Evolutionary conservation across 2,329 filamentous ascomycete species (phyloP).

Genomic region (Allantophomopsis cytisporea): DNA sequence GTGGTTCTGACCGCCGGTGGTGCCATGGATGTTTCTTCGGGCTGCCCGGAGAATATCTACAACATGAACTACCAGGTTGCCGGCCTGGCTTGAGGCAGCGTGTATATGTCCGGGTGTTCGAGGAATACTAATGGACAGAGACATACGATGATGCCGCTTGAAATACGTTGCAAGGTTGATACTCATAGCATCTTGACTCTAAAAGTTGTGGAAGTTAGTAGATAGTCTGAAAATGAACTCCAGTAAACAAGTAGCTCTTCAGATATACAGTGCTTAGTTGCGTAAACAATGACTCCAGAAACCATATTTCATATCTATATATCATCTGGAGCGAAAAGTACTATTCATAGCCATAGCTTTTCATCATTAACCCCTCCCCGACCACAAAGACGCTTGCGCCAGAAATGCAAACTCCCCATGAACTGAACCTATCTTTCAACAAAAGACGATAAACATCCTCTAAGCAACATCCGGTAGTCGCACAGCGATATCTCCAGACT

Average conservation of each 20-base stretch:
- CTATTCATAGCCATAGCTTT: conserved; percentile 5
- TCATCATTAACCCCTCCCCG: neutral
- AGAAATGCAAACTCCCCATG: neutral
- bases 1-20: neutral
- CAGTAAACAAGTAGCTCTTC: too few relatives aligned
- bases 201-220: too few relatives aligned
- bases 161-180: too few relatives aligned
- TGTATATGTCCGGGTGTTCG: too few relatives aligned
- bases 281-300: conserved; percentile 57
- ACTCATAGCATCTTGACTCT: too few relatives aligned
- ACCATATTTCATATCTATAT: conserved; percentile 46
- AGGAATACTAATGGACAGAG: too few relatives aligned
- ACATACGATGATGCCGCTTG: too few relatives aligned
- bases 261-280: too few relatives aligned
- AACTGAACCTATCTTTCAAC: neutral
- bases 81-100: too few relatives aligned
- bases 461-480: conserved; percentile 60
- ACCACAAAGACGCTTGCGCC: conserved; percentile 1
- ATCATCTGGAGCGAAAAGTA: too few relatives aligned
- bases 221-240: too few relatives aligned
- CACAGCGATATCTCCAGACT: conserved; percentile 93
- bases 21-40: neutral
- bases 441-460: too few relatives aligned
- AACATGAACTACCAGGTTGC: neutral
- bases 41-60: neutral